Conservation (phyloP, 129 eudicot genomes). For the Ambrosia trifida region DNA sequence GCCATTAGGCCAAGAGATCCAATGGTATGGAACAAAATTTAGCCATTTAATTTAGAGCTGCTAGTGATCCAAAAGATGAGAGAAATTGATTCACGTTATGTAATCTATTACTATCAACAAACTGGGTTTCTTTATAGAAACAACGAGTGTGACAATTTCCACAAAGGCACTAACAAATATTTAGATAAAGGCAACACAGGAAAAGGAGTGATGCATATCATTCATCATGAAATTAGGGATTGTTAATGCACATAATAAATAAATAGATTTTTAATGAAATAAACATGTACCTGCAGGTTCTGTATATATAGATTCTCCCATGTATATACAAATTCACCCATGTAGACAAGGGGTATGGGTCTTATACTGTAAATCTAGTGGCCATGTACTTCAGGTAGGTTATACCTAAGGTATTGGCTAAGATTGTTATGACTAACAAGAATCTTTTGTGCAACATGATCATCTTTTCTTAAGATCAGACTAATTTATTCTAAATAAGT, state of each 20-base stretch:
- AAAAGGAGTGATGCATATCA: too few species aligned
- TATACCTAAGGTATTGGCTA: not conserved
- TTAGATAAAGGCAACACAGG: not conserved
- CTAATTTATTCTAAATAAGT: not conserved
- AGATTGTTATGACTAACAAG: slow-evolving; percentile 1
- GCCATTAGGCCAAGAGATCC: not conserved
- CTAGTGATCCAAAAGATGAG: not conserved
- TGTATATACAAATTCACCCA: too few species aligned
- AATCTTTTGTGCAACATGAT: not conserved
- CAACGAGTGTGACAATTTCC: not conserved
- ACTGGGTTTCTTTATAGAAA: not conserved
- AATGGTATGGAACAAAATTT: not conserved
- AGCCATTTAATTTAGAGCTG: slow-evolving; percentile 6
- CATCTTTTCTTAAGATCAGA: not conserved
- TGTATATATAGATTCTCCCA: not conserved
- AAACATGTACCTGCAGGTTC: not conserved
- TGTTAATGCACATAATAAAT: not conserved
- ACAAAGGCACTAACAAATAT: not conserved
- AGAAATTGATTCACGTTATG: not conserved
- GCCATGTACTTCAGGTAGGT: not conserved
- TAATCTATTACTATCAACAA: not conserved
- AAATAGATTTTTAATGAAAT: not conserved
- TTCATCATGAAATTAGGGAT: too few species aligned
- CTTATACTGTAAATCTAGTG: not conserved
- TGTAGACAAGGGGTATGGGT: not conserved